These are phyloP conservation scores for Ophiocordyceps australis DNA, from an alignment of 2,329 filamentous ascomycete species.

Conservation along the genomic window DNA sequence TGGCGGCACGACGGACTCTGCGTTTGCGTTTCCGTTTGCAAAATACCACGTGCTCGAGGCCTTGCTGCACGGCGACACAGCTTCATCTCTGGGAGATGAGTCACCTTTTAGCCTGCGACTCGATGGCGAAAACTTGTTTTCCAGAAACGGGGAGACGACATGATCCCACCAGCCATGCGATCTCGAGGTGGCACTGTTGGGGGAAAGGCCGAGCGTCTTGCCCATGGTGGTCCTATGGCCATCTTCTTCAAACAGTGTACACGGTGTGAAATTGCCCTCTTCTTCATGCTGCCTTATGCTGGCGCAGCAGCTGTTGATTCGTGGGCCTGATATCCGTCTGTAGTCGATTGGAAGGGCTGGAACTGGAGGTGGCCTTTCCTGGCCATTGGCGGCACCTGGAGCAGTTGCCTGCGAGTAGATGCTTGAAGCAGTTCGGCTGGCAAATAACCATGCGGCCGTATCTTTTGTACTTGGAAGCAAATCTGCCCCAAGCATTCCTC, in stretches of 20 bases:
- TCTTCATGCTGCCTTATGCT: no score
- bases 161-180: conserved; percentile 66
- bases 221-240: conserved; percentile 21
- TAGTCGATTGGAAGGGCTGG: conserved; percentile 33
- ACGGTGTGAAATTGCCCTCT: conserved; percentile 35
- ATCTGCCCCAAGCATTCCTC: no score
- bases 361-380: conserved; percentile 34
- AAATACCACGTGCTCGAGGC: conserved; percentile 4
- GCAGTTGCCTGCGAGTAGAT: conserved; percentile 40
- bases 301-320: no score
- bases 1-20: no score
- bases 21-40: no score
- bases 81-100: conserved; percentile 11
- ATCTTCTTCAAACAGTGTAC: conserved; percentile 56
- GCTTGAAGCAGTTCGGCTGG: conserved; percentile 31
- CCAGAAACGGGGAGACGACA: conserved; percentile 50
- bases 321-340: no score
- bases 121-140: conserved; percentile 24
- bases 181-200: conserved; percentile 33
- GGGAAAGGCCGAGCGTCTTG: conserved; percentile 16
- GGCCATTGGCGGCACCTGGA: conserved; percentile 9
- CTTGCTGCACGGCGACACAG: conserved; percentile 18
- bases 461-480: no score
- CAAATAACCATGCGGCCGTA: no score
- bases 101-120: conserved; percentile 15